Percentiles rank a stretch among this genome's conserved stretches.
Evolutionary conservation across 1,284 basidiomycete genomes (phyloP).

Genomic region (Ceratobasidium sp.): DNA sequence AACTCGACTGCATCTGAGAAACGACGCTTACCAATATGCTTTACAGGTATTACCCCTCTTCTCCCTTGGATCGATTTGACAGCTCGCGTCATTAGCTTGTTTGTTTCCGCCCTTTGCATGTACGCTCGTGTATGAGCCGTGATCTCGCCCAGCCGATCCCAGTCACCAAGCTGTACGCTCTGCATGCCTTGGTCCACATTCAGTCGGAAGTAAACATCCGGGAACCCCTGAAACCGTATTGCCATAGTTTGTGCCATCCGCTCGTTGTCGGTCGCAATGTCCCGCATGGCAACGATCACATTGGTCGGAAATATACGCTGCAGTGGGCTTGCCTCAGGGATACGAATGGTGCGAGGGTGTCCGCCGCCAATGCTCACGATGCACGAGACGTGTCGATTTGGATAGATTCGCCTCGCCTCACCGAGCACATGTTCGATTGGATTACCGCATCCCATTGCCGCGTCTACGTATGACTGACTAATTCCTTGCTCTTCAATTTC

Average conservation of each 20-base stretch:
- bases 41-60: not conserved
- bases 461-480: slow-evolving; percentile 13
- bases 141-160: slow-evolving; percentile 10
- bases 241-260: slow-evolving; percentile 8
- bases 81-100: not conserved
- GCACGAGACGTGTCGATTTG: not conserved
- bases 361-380: slow-evolving; percentile 38
- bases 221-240: not conserved
- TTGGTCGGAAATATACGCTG: not conserved
- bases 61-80: not conserved
- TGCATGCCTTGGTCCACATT: slow-evolving; percentile 35
- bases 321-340: not conserved
- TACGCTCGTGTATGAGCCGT: slow-evolving; percentile 19
- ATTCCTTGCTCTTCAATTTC: slow-evolving; percentile 1
- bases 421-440: slow-evolving; percentile 28
- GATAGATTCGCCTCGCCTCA: slow-evolving; percentile 21
- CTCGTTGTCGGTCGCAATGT: slow-evolving; percentile 33
- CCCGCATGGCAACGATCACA: not conserved
- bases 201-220: slow-evolving; percentile 29
- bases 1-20: not conserved
- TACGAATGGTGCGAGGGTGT: not conserved
- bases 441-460: slow-evolving; percentile 38
- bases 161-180: not conserved
- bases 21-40: slow-evolving; percentile 19
- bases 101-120: not conserved